Conservation (phyloP, 768 basidiomycete genomes). For the Astraeus odoratus region DNA sequence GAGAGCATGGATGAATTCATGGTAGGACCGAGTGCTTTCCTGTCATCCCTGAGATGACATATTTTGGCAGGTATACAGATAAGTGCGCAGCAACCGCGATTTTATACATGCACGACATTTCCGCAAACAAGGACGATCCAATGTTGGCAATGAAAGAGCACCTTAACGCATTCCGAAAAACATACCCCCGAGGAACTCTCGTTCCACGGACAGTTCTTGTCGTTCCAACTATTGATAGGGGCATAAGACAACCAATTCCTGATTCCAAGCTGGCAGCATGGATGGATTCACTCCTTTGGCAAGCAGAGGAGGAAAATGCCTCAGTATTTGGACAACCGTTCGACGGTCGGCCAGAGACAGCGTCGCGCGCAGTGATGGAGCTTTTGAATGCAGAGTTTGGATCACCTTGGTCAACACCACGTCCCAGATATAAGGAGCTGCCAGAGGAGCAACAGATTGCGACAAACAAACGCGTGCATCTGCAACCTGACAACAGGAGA, state of each 20-base stretch:
- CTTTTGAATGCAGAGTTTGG: too few relatives aligned
- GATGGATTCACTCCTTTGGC: neutral
- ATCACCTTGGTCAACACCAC: too few relatives aligned
- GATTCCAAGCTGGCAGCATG: neutral
- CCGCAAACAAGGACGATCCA: neutral
- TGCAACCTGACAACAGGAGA: too few relatives aligned
- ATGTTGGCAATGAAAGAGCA: neutral
- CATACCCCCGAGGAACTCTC: neutral
- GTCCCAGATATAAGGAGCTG: too few relatives aligned
- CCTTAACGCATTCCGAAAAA: neutral
- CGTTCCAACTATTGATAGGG: neutral
- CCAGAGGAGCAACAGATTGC: too few relatives aligned
- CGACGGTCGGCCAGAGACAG: neutral
- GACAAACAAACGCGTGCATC: too few relatives aligned
- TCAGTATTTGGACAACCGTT: neutral
- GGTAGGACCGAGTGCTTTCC: neutral
- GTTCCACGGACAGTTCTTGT: neutral
- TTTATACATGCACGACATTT: neutral
- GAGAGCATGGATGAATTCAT: neutral
- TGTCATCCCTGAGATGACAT: neutral
- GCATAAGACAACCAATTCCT: neutral
- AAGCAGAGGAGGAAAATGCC: neutral
- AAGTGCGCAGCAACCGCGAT: neutral
- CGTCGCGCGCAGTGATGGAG: neutral
- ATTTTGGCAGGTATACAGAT: neutral